A percentile compares a stretch with the other conserved stretches of the same genome.
phyloP scores from a whole-genome alignment of 2,329 filamentous ascomycete genomes.

The Xylaria arbuscula region DNA sequence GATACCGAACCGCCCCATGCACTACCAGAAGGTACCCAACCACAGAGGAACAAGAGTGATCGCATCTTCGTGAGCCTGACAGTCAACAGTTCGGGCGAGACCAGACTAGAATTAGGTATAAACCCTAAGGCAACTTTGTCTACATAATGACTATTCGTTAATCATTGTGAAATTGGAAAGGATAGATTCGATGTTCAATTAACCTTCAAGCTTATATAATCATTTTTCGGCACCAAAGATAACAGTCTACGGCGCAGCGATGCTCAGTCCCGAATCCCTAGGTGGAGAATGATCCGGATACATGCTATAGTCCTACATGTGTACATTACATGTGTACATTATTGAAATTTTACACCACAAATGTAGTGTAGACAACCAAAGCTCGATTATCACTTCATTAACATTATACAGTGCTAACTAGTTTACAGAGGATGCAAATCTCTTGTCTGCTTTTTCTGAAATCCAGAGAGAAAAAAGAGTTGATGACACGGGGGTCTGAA shows the following conservation, averaged over 20 bases:
- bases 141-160: background rate
- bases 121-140: background rate
- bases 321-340: too few relatives aligned
- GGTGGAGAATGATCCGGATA: background rate
- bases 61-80: background rate
- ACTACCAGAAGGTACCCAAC: background rate
- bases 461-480: background rate
- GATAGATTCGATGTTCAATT: background rate
- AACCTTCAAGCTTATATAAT: background rate
- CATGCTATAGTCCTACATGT: background rate
- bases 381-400: background rate
- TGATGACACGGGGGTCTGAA: background rate
- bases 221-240: background rate
- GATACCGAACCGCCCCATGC: background rate
- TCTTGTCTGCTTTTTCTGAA: too few relatives aligned
- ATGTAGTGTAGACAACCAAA: background rate
- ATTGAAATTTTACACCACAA: background rate
- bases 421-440: background rate
- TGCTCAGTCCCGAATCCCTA: background rate
- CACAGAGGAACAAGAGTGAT: background rate
- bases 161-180: background rate
- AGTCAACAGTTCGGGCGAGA: too few relatives aligned
- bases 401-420: background rate
- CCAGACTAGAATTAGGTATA: background rate
- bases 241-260: background rate